A percentile compares a stretch with the other conserved stretches of the same genome.
Conservation (phyloP, 1,284 basidiomycete genomes). For the Microbotryum silenes-acaulis region DNA sequence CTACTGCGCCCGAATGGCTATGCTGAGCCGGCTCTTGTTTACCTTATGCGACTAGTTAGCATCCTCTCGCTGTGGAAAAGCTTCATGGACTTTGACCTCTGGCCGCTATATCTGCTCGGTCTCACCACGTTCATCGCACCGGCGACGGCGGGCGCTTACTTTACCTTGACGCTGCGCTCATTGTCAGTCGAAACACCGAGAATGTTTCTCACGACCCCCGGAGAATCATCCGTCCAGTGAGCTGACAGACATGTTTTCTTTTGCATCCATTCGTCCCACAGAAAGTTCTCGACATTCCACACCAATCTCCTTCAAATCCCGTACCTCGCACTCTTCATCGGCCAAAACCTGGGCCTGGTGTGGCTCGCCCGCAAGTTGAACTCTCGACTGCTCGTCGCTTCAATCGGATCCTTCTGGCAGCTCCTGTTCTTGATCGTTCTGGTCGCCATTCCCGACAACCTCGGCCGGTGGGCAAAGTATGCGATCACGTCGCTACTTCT, state of each 20-base stretch:
- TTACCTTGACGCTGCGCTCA: constrained; percentile 29
- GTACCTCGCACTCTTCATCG: constrained; percentile 35
- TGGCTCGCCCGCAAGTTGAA: constrained; percentile 34
- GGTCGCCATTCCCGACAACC: constrained; percentile 5
- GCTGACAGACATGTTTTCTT: not conserved
- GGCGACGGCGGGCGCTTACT: constrained; percentile 36
- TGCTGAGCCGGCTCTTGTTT: not conserved
- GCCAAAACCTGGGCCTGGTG: constrained; percentile 37
- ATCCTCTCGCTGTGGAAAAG: constrained; percentile 33
- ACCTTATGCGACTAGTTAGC: constrained; percentile 12
- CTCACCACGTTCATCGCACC: constrained; percentile 34
- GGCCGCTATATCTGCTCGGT: constrained; percentile 42
- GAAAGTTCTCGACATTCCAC: constrained; percentile 40
- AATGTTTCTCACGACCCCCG: constrained; percentile 13
- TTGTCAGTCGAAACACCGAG: no score
- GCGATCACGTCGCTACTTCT: constrained; percentile 13
- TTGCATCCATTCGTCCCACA: constrained; percentile 1
- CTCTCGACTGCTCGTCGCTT: constrained; percentile 25
- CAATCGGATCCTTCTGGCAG: constrained; percentile 22
- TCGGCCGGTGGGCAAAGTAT: constrained; percentile 21
- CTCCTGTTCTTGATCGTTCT: constrained; percentile 19
- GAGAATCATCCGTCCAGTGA: not conserved
- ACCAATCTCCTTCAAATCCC: constrained; percentile 43
- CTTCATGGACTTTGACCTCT: constrained; percentile 42
- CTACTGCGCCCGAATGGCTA: constrained; percentile 4